Percentiles rank a stretch among this genome's conserved stretches.
phyloP scores from a whole-genome alignment of 169 alveolate species.

The Prorocentrum cordatum region DNA sequence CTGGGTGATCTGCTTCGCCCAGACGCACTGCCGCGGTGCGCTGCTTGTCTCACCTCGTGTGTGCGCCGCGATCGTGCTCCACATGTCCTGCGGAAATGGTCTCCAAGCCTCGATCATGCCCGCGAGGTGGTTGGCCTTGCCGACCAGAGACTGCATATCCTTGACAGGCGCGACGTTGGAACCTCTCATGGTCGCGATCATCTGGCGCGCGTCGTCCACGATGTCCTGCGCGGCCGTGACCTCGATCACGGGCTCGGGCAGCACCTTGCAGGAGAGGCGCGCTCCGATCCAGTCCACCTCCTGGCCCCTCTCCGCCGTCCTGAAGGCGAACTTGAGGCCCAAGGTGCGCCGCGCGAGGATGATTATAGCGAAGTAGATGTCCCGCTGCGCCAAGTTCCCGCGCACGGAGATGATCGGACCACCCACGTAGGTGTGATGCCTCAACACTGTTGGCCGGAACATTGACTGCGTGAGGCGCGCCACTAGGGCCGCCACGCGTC shows the following conservation, averaged over 20 bases:
- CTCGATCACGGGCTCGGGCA: neutral
- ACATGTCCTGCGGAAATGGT: conserved; percentile 4
- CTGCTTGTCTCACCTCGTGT: neutral
- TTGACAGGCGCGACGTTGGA: neutral
- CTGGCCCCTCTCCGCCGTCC: neutral
- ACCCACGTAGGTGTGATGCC: conserved; percentile 1
- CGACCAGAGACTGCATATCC: neutral
- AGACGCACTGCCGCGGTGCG: neutral
- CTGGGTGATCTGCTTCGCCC: neutral
- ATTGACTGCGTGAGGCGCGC: neutral
- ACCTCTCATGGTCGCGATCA: neutral
- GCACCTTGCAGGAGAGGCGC: neutral
- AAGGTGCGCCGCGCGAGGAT: neutral
- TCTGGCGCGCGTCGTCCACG: neutral
- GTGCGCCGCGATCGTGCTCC: neutral
- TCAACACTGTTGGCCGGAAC: neutral
- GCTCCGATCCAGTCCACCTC: conserved; percentile 1
- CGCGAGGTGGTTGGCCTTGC: conserved; percentile 12
- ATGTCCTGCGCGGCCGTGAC: conserved; percentile 5
- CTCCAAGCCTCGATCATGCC: neutral
- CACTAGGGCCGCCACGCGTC: neutral
- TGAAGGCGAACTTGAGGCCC: neutral
- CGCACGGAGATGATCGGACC: neutral
- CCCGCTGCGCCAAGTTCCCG: neutral
- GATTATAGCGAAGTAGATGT: neutral